phyloP scores from a whole-genome alignment of 495 filamentous ascomycete genomes.

The Penicillium waksmanii region DNA sequence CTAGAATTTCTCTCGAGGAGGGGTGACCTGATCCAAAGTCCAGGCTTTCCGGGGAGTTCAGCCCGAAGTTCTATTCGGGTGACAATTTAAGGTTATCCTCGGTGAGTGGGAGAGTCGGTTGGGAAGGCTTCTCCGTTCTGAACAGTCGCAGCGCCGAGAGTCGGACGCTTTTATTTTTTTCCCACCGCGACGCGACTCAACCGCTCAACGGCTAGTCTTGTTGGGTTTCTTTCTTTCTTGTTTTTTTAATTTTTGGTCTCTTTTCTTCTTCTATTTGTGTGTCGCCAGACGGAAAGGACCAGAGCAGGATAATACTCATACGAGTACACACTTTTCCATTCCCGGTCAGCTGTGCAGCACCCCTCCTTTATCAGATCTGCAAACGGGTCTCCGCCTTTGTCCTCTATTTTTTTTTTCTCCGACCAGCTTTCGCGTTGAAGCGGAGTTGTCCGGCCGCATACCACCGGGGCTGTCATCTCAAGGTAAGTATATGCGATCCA shows the following conservation, averaged over 20 bases:
- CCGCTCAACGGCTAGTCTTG: constrained; percentile 18
- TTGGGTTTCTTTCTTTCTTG: background rate
- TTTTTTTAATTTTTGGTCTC: background rate
- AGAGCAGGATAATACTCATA: too few species aligned
- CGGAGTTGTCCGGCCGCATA: constrained; percentile 9
- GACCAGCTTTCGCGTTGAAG: background rate
- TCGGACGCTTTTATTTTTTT: constrained; percentile 18
- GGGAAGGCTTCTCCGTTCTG: constrained; percentile 10
- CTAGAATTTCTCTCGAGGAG: too few species aligned
- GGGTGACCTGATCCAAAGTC: background rate
- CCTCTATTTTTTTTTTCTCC: constrained; percentile 16
- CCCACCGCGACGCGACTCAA: constrained; percentile 7
- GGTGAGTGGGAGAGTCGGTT: constrained; percentile 23
- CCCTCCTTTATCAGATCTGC: constrained; percentile 27
- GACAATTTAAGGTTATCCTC: constrained; percentile 23
- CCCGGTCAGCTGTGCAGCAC: background rate
- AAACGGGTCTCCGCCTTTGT: constrained; percentile 23
- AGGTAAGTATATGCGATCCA: constrained; percentile 16
- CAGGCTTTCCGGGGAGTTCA: constrained; percentile 1
- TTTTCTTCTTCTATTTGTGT: background rate
- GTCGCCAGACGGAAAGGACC: background rate
- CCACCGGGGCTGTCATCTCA: background rate
- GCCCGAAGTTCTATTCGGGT: background rate
- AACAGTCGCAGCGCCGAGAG: constrained; percentile 17
- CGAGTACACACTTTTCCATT: too few species aligned